These are phyloP conservation scores for Clarireedia paspali DNA, from an alignment of 2,329 filamentous ascomycete species.

Conservation along the genomic window DNA sequence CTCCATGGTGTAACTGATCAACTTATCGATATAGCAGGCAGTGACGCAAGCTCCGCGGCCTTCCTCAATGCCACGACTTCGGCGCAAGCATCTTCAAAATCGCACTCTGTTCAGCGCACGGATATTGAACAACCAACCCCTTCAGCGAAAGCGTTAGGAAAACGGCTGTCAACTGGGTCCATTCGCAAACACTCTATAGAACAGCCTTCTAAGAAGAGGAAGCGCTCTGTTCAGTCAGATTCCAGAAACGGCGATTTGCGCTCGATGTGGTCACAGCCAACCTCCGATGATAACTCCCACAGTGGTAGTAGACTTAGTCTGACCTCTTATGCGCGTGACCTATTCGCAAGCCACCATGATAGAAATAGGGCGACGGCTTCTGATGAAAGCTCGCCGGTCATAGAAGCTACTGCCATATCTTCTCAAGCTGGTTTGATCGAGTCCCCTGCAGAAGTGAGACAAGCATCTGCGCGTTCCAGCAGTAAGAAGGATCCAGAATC, in stretches of 20 bases:
- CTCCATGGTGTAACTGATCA: background rate
- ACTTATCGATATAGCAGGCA: background rate
- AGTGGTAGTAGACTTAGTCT: background rate
- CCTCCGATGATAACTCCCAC: background rate
- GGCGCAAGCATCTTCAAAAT: background rate
- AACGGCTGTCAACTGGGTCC: slow-evolving; percentile 12
- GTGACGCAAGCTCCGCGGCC: slow-evolving; percentile 2
- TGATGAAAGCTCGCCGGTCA: no score
- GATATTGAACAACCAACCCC: background rate
- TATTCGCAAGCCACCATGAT: no score
- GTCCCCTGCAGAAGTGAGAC: no score
- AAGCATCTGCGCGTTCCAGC: no score
- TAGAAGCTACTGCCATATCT: no score
- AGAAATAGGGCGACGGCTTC: no score
- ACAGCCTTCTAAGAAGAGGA: slow-evolving; percentile 8
- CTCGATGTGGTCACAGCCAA: background rate
- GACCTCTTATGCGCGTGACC: no score
- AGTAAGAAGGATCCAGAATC: no score
- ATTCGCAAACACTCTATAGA: slow-evolving; percentile 11
- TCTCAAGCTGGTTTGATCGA: no score
- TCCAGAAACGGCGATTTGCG: slow-evolving; percentile 6
- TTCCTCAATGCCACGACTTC: slow-evolving; percentile 1
- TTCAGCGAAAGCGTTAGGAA: slow-evolving; percentile 20
- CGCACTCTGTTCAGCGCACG: no score
- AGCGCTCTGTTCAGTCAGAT: slow-evolving; percentile 8